These are phyloP conservation scores for Rosa rugosa DNA, from an alignment of 306 rosid species.

Conservation along the genomic window DNA sequence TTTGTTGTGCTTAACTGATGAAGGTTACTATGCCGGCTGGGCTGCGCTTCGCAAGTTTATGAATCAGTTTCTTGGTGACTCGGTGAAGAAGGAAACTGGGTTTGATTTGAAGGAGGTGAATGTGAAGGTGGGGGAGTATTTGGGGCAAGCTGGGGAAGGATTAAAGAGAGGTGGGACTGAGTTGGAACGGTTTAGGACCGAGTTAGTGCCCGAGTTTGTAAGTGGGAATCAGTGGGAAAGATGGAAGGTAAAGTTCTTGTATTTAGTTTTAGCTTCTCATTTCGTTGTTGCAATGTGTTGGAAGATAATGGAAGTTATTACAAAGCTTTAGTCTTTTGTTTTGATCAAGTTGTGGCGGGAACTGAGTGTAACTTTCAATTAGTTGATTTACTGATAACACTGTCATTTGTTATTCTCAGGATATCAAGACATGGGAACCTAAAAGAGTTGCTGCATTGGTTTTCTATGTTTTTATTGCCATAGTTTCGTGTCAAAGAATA, in stretches of 20 bases:
- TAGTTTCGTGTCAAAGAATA: slow-evolving; percentile 62
- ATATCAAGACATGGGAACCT: slow-evolving; percentile 76
- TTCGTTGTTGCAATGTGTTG: slow-evolving; percentile 6
- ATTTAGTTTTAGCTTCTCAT: slow-evolving; percentile 25
- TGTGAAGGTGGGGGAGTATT: slow-evolving; percentile 45
- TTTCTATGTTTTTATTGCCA: slow-evolving; percentile 50
- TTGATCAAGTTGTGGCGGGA: not conserved
- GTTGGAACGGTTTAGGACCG: slow-evolving; percentile 53
- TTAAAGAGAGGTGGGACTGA: slow-evolving; percentile 36
- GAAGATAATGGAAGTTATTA: not conserved
- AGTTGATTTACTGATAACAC: slow-evolving; percentile 17
- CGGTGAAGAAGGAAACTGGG: slow-evolving; percentile 74
- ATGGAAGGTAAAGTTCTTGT: slow-evolving; percentile 65
- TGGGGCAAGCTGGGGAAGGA: slow-evolving; percentile 38
- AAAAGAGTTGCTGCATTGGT: slow-evolving; percentile 66
- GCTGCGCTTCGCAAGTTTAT: no score
- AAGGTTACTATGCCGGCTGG: no score
- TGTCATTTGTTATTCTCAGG: slow-evolving; percentile 45
- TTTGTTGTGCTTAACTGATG: no score
- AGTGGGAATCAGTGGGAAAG: slow-evolving; percentile 72
- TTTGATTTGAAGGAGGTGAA: slow-evolving; percentile 54
- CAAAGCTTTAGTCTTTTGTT: slow-evolving; percentile 9
- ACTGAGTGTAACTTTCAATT: not conserved
- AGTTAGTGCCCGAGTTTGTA: slow-evolving; percentile 49
- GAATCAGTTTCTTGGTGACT: no score